Evolutionary conservation across 164 flowering plant species (phyloP).

Genomic region (Aristolochia californica): DNA sequence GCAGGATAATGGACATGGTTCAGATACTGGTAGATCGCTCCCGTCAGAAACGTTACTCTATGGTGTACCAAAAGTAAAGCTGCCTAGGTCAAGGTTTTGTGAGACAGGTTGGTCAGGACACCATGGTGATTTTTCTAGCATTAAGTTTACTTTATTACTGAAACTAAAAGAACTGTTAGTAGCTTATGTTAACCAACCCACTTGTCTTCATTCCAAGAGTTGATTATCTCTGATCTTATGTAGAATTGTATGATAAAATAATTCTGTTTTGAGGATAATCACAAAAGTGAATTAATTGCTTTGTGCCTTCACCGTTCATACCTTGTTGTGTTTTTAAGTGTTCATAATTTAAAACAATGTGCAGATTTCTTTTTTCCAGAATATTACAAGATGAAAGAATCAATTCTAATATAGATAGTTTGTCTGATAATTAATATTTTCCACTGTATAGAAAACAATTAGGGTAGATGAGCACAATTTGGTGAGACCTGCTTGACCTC

Average conservation of each 20-base stretch:
- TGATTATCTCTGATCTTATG: background rate
- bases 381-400: too few relatives aligned
- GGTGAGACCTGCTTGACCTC: too few relatives aligned
- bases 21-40: background rate
- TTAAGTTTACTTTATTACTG: too few relatives aligned
- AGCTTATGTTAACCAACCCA: background rate
- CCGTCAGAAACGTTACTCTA: background rate
- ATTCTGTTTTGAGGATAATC: background rate
- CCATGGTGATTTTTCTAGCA: background rate
- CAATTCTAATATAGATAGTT: too few relatives aligned
- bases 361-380: too few relatives aligned
- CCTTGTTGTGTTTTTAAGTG: too few relatives aligned
- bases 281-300: background rate
- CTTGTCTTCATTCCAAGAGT: background rate
- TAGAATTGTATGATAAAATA: background rate
- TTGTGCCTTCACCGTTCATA: background rate
- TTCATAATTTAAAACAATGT: too few relatives aligned
- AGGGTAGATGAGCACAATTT: too few relatives aligned
- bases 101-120: background rate
- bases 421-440: too few relatives aligned
- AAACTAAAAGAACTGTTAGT: background rate
- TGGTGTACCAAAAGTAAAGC: constrained; percentile 2
- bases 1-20: constrained; percentile 2
- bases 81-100: constrained; percentile 2
- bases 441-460: too few relatives aligned